These are phyloP conservation scores for Fusarium sp. DNA, from an alignment of 2,329 filamentous ascomycete genomes.

Conservation along the genomic window DNA sequence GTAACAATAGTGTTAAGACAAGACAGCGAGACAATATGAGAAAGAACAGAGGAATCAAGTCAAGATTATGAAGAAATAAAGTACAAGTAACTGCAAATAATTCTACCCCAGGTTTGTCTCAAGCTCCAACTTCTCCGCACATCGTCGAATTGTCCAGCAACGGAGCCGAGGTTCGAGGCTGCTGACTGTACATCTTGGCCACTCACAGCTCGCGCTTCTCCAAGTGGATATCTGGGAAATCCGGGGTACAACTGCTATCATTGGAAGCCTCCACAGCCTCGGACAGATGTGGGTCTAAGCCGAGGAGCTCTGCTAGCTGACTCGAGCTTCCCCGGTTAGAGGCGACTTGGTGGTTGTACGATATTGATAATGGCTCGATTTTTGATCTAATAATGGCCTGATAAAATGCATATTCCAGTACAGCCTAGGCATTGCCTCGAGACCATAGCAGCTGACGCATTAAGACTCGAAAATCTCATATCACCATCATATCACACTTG, in stretches of 20 bases:
- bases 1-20: neutral
- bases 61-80: constrained; percentile 18
- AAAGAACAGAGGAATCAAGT: neutral
- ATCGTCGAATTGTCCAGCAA: constrained; percentile 32
- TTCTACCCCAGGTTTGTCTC: constrained; percentile 28
- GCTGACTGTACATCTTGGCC: constrained; percentile 21
- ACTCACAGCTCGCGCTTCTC: constrained; percentile 13
- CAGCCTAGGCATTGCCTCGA: neutral
- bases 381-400: neutral
- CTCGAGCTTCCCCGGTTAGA: constrained; percentile 9
- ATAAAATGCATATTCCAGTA: neutral
- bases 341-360: neutral
- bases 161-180: constrained; percentile 40
- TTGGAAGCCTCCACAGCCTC: constrained; percentile 33
- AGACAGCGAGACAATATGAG: neutral
- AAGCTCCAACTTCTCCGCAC: constrained; percentile 42
- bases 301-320: constrained; percentile 20
- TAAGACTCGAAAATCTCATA: neutral
- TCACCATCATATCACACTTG: neutral
- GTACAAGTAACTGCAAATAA: constrained; percentile 6
- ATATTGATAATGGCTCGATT: neutral
- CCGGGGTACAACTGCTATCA: constrained; percentile 36
- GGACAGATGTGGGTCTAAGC: constrained; percentile 26
- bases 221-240: constrained; percentile 31
- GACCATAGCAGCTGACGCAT: neutral